Evolutionary conservation across 2,329 filamentous ascomycete genomes (phyloP).

Genomic region (Fusarium sp.): DNA sequence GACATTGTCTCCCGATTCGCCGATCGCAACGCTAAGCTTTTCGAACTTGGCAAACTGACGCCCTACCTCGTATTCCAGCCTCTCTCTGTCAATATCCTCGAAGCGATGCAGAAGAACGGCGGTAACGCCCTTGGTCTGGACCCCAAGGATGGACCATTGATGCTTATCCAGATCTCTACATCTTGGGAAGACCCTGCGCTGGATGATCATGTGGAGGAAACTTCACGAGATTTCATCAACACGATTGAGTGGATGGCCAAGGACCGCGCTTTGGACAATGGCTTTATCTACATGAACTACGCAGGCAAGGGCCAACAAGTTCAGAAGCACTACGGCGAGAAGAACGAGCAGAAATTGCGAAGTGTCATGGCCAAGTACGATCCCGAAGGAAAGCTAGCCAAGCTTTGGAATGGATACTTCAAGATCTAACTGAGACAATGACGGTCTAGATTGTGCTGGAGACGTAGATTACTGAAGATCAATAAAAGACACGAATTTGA

Average conservation of each 20-base stretch:
- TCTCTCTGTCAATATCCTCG: conserved; percentile 39
- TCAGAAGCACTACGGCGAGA: conserved; percentile 53
- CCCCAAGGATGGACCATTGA: conserved; percentile 1
- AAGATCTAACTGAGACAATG: conserved; percentile 18
- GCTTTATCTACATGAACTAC: conserved; percentile 61
- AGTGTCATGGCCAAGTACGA: conserved; percentile 53
- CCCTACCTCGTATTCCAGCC: conserved; percentile 53
- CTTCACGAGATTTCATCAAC: conserved; percentile 24
- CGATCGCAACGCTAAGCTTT: not conserved
- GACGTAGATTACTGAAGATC: not conserved
- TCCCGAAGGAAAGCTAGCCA: conserved; percentile 51
- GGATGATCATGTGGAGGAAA: conserved; percentile 15
- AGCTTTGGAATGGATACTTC: conserved; percentile 54
- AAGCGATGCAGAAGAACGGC: conserved; percentile 19
- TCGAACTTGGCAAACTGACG: not conserved
- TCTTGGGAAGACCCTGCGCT: conserved; percentile 3
- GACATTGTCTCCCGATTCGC: conserved; percentile 46
- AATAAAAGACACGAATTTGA: not conserved
- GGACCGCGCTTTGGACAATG: conserved; percentile 49
- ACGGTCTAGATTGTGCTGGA: not conserved
- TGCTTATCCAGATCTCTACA: conserved; percentile 15
- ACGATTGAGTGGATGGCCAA: conserved; percentile 40
- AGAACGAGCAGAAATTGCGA: conserved; percentile 51
- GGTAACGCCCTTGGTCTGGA: conserved; percentile 11
- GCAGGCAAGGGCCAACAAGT: conserved; percentile 55